Evolutionary conservation across 306 rosid genomes (phyloP), one percentile per base, ranked within the genome.

Genomic region (Erythrophleum fordii): DNA sequence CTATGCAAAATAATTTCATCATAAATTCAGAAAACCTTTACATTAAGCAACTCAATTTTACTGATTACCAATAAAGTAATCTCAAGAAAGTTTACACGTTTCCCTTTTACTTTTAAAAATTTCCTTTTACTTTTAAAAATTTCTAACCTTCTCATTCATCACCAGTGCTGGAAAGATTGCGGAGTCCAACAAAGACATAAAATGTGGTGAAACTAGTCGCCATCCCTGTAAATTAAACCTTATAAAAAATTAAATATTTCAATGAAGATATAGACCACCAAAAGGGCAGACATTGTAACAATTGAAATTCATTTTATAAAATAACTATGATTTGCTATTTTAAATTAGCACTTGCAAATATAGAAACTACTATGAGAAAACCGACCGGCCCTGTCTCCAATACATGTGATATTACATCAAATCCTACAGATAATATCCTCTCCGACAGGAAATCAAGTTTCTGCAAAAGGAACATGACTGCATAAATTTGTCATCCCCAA

Each of bases 201-300:
- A 94, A 84, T 94, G 95, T 10, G 95, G 97, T 75, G 98, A 92
- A 80, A 94, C 92, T 82, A 92, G 76, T 59, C 97, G 91, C 98
- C 98, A 94, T 68, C 98, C 98, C 98, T 94, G 89, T 68, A 84
- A 81, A 80, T 28, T 51, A 58, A 83, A 79, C 60, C 20, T 28
- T 28, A 61, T 71, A 61, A 72, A n/a, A 78, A 45, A 42, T 74
- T 46, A 42, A 76, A 72, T 14, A 74, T 22, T 70, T 41, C 42
- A 45, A 51, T 76, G 77, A 73, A 62, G 39, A 58, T 66, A 51
- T 52, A 25, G 56, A 65, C 18, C 12, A 45, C 48, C 73, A 29
- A 74, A 41, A 22, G 26, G 18, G 11, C 41, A 73, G 61, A 5
- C 34, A 44, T 53, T 58, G 58, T 31, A 55, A 35, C 59, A 79